These are phyloP conservation scores for Lomentospora prolificans DNA, from an alignment of 2,329 filamentous ascomycete species.

Conservation along the genomic window DNA sequence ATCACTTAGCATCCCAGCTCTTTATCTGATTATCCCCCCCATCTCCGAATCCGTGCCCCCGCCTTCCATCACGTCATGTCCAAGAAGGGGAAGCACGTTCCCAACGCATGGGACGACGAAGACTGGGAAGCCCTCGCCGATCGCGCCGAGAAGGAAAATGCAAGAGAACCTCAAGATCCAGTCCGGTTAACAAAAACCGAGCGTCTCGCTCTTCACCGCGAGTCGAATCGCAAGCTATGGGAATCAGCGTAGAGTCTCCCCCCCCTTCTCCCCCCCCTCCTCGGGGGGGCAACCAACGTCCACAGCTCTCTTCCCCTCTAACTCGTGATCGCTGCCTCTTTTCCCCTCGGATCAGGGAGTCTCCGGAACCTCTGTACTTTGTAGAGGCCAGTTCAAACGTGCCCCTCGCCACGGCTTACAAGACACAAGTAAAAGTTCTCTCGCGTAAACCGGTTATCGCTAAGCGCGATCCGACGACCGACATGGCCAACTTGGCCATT, in stretches of 20 bases:
- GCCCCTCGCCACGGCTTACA: constrained; percentile 60
- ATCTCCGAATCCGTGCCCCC: too few relatives aligned
- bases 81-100: constrained; percentile 26
- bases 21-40: constrained; percentile 1
- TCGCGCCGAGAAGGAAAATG: constrained; percentile 28
- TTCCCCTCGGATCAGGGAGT: constrained; percentile 43
- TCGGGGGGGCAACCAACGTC: too few relatives aligned
- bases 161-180: constrained; percentile 23
- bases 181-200: constrained; percentile 58
- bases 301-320: background rate
- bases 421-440: constrained; percentile 73
- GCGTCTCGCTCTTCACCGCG: constrained; percentile 67
- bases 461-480: constrained; percentile 43
- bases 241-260: constrained; percentile 61
- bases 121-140: constrained; percentile 81
- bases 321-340: constrained; percentile 2
- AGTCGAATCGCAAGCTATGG: constrained; percentile 81
- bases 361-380: constrained; percentile 65
- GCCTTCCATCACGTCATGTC: background rate
- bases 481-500: constrained; percentile 33
- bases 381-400: constrained; percentile 55
- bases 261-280: background rate
- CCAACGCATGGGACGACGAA: constrained; percentile 82
- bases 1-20: background rate
- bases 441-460: constrained; percentile 68